Conservation (phyloP, 2,329 filamentous ascomycete genomes). For the Fusarium xylarioides region DNA sequence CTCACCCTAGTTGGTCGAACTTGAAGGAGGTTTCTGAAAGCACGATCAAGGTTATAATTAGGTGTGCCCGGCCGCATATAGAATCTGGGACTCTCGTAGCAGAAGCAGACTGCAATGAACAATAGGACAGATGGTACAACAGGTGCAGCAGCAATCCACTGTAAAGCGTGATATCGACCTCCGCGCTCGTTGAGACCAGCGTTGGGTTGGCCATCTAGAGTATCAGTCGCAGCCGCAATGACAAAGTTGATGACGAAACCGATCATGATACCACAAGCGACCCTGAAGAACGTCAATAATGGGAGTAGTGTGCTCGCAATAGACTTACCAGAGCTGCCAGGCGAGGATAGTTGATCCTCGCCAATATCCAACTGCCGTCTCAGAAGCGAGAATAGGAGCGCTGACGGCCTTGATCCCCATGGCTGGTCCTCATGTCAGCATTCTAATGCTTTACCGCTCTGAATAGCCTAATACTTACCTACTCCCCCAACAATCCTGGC, state of each 20-base stretch:
- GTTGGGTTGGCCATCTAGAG: not conserved
- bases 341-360: conserved; percentile 57
- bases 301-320: not conserved
- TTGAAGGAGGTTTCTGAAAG: conserved; percentile 45
- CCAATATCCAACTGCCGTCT: conserved; percentile 58
- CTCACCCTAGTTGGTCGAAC: conserved; percentile 45
- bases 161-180: conserved; percentile 27
- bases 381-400: conserved; percentile 57
- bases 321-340: conserved; percentile 56
- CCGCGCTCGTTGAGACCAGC: not conserved
- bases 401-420: conserved; percentile 62
- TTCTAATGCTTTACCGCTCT: not conserved
- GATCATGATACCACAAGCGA: conserved; percentile 39
- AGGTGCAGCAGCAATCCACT: conserved; percentile 50
- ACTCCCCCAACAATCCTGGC: conserved; percentile 39
- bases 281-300: conserved; percentile 10
- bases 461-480: not conserved
- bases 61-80: conserved; percentile 48
- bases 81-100: conserved; percentile 52
- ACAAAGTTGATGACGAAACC: conserved; percentile 37
- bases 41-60: conserved; percentile 47
- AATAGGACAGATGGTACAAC: conserved; percentile 48
- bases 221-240: conserved; percentile 12
- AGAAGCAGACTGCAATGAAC: conserved; percentile 48
- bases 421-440: conserved; percentile 34